Evolutionary conservation across 192 early-diverging fungal genomes (phyloP).

Genomic region (Funneliformis mosseae): DNA sequence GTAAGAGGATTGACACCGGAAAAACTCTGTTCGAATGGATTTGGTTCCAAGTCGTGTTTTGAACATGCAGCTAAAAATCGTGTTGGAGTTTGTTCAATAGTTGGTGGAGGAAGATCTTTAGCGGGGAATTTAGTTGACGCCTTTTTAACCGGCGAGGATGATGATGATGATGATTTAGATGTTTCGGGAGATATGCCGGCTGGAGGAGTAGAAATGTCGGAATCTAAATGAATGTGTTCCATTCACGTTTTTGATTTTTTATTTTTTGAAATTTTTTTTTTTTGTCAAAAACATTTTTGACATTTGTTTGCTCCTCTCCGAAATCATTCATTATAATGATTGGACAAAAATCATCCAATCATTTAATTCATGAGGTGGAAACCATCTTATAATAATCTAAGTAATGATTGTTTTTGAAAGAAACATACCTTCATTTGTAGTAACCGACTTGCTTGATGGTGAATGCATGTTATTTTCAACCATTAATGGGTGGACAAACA

Average conservation of each 20-base stretch:
- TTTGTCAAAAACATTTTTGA: not conserved
- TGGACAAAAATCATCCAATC: not conserved
- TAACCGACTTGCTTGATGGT: not conserved
- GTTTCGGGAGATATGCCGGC: not conserved
- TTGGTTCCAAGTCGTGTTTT: constrained; percentile 83
- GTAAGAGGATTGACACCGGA: constrained; percentile 37
- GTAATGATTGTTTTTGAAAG: not conserved
- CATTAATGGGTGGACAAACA: too few relatives aligned
- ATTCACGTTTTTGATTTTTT: not conserved
- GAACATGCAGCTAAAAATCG: constrained; percentile 38
- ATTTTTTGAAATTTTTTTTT: not conserved
- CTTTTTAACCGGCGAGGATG: not conserved
- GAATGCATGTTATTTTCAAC: not conserved
- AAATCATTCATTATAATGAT: not conserved
- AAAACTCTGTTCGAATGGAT: constrained; percentile 88
- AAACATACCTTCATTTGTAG: not conserved
- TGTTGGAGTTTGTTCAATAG: constrained; percentile 27
- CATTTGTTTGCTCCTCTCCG: not conserved
- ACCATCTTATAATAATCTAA: not conserved
- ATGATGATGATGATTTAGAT: not conserved
- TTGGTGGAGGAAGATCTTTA: not conserved
- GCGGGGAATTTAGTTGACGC: not conserved
- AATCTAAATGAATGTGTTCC: not conserved
- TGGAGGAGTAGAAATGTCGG: not conserved
- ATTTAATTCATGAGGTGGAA: not conserved